Conservation (phyloP, 2,329 filamentous ascomycete genomes). For the Fusarium multiceps region DNA sequence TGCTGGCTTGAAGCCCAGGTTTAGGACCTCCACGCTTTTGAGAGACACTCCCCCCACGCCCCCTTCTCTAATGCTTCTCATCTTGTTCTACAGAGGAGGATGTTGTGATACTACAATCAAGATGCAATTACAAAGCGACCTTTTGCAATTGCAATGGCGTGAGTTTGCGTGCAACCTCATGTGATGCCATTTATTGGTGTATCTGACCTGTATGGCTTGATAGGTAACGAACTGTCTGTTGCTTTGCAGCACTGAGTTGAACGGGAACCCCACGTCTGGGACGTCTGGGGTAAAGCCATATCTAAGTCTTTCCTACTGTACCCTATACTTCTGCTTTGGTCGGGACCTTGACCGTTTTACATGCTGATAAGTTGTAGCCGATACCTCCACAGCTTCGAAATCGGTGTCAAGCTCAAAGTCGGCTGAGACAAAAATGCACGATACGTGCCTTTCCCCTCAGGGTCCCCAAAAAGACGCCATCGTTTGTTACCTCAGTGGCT, state of each 20-base stretch:
- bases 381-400: neutral
- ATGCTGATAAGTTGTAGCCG: neutral
- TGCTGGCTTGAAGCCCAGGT: conserved; percentile 16
- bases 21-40: conserved; percentile 35
- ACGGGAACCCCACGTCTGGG: conserved; percentile 24
- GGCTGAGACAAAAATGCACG: conserved; percentile 5
- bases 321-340: neutral
- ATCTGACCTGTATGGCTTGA: conserved; percentile 14
- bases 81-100: conserved; percentile 19
- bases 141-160: conserved; percentile 19
- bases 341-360: neutral
- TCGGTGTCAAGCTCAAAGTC: conserved; percentile 1
- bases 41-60: conserved; percentile 40
- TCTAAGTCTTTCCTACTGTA: conserved; percentile 7
- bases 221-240: conserved; percentile 14
- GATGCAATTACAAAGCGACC: conserved; percentile 15
- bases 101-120: conserved; percentile 10
- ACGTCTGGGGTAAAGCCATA: conserved; percentile 19
- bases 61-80: conserved; percentile 28
- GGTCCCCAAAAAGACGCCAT: conserved; percentile 16
- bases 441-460: conserved; percentile 25
- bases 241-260: conserved; percentile 4
- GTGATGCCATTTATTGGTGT: conserved; percentile 8
- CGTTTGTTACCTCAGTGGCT: conserved; percentile 15
- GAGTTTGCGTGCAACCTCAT: conserved; percentile 12